Base-by-base conservation (phyloP, 441 rosid species). In the Populus hybrid region DNA sequence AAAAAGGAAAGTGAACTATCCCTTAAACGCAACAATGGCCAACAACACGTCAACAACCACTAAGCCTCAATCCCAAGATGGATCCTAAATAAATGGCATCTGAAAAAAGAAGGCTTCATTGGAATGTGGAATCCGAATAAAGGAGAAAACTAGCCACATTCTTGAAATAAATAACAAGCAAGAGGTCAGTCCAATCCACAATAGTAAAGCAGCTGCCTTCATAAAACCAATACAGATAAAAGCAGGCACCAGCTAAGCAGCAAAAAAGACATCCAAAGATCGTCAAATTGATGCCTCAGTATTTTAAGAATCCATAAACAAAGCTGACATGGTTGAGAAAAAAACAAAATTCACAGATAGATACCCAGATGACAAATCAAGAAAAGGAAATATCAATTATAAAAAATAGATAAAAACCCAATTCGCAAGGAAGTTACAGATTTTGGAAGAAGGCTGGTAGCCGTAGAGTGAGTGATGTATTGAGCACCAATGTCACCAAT, bases 401-500 rank as follows among this genome's bases (percentile, higher is more conserved):
- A 67, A 6, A 70, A 69, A 56, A 80, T 26, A 2, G 10, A 59
- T 7, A 61, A 21, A 73, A 26, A 35, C 75, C 73, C 76, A 73
- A 56, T 73, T 26, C 72, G 61, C 9, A 28, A 18, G 53, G 70
- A 80, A 78, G 83, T 85, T 78, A 83, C 90, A 77, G 78, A 72
- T 68, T 70, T 69, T 50, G 77, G 86, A 56, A 86, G 88, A 76
- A 84, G 92, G 56, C 72, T 80, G 80, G 81, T 83, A 1, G 95
- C 87, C 33, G 97, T 93, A 76, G 94, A 85, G 72, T 94, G 93
- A 81, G 97, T 94, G 87, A 92, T 88, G 90, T 86, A 90, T 80
- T 96, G 97, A 74, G 98, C 99, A 66, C 97, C 88, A 78, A 96
- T 84, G 86, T 96, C 98, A 78, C 98, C 97, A 61, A 85, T 76